phyloP scores from a whole-genome alignment of 345 rosid genomes.

The Eucalyptus paniculata region DNA sequence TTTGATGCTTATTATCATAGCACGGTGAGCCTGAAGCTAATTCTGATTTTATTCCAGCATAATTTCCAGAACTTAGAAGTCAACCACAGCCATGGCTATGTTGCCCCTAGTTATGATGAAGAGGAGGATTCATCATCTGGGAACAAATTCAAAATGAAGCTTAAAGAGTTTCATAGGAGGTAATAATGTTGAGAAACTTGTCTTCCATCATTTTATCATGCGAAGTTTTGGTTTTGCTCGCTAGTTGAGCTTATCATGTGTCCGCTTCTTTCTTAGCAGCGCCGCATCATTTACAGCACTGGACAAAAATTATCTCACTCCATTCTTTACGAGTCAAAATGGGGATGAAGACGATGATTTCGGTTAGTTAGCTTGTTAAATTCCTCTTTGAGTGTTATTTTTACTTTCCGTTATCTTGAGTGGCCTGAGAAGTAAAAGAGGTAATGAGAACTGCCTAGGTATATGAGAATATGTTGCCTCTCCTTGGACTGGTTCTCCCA shows the following conservation, averaged over 20 bases:
- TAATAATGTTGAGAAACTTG: slow-evolving; percentile 6
- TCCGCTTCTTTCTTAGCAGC: slow-evolving; percentile 19
- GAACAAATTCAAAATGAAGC: slow-evolving; percentile 67
- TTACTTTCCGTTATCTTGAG: neutral
- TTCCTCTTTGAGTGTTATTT: neutral
- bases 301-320: slow-evolving; percentile 76
- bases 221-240: neutral
- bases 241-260: neutral
- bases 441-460: neutral
- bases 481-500: neutral
- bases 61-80: slow-evolving; percentile 42
- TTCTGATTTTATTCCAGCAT: neutral
- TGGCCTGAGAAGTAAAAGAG: neutral
- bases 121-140: slow-evolving; percentile 40
- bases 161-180: slow-evolving; percentile 78
- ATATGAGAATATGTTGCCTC: neutral
- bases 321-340: slow-evolving; percentile 76
- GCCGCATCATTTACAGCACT: slow-evolving; percentile 63
- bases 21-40: neutral
- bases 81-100: slow-evolving; percentile 40
- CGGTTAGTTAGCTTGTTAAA: slow-evolving; percentile 19
- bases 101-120: slow-evolving; percentile 37
- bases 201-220: neutral
- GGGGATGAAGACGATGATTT: slow-evolving; percentile 52
- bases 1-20: neutral